Conservation (phyloP, 495 filamentous ascomycete species). For the Penicillium ochrochloron region DNA sequence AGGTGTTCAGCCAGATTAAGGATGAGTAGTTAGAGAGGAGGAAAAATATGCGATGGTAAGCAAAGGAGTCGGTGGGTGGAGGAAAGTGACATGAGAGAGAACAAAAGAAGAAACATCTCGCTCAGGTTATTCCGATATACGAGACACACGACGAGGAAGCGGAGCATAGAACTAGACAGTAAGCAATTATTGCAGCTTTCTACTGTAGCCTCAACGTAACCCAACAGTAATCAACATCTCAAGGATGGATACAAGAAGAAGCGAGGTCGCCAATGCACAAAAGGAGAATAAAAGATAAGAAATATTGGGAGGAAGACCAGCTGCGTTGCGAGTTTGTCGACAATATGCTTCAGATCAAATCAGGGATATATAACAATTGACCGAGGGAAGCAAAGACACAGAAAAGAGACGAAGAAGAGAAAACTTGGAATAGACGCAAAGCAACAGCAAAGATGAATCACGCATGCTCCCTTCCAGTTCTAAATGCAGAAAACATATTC, state of each 20-base stretch:
- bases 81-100: slow-evolving; percentile 1
- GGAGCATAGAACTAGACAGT: background rate
- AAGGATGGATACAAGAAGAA: background rate
- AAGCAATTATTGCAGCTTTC: background rate
- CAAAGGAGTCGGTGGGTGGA: background rate
- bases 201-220: slow-evolving; percentile 2
- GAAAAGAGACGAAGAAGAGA: slow-evolving; percentile 17
- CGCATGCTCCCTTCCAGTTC: slow-evolving; percentile 45
- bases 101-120: background rate
- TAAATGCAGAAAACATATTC: slow-evolving; percentile 47
- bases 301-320: slow-evolving; percentile 15
- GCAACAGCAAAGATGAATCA: slow-evolving; percentile 32
- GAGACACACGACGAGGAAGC: background rate
- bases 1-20: slow-evolving; percentile 14
- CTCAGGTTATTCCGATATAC: background rate
- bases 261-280: slow-evolving; percentile 7
- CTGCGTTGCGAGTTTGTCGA: slow-evolving; percentile 30
- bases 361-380: slow-evolving; percentile 38
- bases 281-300: slow-evolving; percentile 9
- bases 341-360: slow-evolving; percentile 37
- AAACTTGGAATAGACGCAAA: slow-evolving; percentile 22
- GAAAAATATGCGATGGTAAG: background rate
- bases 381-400: slow-evolving; percentile 19
- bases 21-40: slow-evolving; percentile 7
- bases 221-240: background rate